Percentiles rank a stretch among this genome's conserved stretches.
phyloP scores from a whole-genome alignment of 768 basidiomycete genomes.

The Lactarius deliciosus region DNA sequence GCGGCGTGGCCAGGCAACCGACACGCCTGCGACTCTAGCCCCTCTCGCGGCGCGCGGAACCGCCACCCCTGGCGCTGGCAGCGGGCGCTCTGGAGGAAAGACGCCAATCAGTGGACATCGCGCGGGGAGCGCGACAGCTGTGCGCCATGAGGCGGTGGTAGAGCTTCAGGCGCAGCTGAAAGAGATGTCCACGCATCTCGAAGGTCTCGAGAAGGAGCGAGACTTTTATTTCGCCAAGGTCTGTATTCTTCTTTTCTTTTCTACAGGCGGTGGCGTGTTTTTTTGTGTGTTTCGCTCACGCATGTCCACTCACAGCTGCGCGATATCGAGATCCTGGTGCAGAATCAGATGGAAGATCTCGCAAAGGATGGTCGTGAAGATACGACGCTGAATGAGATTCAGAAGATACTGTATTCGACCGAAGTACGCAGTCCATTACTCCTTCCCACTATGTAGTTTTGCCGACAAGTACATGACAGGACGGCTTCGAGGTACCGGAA shows the following conservation, averaged over 20 bases:
- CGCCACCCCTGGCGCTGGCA: conserved; percentile 38
- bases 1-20: conserved; percentile 73
- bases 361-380: conserved; percentile 60
- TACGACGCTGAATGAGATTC: conserved; percentile 68
- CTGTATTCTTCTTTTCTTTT: conserved; percentile 27
- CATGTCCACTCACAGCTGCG: conserved; percentile 62
- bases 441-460: conserved; percentile 13
- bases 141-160: conserved; percentile 65
- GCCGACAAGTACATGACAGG: conserved; percentile 46
- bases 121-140: conserved; percentile 52
- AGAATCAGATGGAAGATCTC: conserved; percentile 67
- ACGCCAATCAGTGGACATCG: conserved; percentile 74
- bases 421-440: conserved; percentile 58
- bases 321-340: conserved; percentile 93
- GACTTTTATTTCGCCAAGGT: conserved; percentile 99
- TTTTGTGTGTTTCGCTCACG: conserved; percentile 1
- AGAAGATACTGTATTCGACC: conserved; percentile 91
- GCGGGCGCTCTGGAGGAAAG: conserved; percentile 57
- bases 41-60: conserved; percentile 47
- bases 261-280: background rate
- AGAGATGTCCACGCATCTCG: conserved; percentile 79
- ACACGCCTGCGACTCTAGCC: conserved; percentile 76
- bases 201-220: conserved; percentile 93
- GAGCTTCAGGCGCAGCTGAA: conserved; percentile 72
- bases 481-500: conserved; percentile 92